These are phyloP conservation scores for Eucalyptus decipiens DNA, from an alignment of 345 rosid species.

Conservation along the genomic window DNA sequence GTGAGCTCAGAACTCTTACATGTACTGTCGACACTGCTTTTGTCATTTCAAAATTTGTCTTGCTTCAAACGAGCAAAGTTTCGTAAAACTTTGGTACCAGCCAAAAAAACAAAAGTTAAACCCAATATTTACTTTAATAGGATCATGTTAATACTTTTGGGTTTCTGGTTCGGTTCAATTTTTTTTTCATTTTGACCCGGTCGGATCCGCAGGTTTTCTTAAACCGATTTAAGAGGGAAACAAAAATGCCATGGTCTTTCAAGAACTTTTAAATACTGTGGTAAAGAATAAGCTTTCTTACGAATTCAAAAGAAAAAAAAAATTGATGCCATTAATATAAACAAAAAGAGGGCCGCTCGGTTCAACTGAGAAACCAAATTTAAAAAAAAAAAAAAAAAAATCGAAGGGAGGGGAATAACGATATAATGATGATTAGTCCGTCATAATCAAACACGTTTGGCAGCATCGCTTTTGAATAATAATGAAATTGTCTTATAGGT, in stretches of 20 bases:
- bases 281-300: neutral
- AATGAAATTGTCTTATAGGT: neutral
- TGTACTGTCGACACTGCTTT: neutral
- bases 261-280: neutral
- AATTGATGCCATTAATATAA: neutral
- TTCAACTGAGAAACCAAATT: neutral
- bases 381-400: neutral
- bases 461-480: neutral
- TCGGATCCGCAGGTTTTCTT: neutral
- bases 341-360: neutral
- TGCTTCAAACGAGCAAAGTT: neutral
- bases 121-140: neutral
- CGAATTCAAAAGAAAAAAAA: neutral
- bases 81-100: neutral
- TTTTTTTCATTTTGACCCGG: neutral
- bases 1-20: neutral
- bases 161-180: neutral
- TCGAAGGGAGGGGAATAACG: neutral
- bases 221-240: neutral
- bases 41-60: neutral
- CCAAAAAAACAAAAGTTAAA: neutral
- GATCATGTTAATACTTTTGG: neutral
- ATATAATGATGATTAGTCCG: neutral
- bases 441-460: neutral
- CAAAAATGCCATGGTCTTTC: neutral